These are phyloP conservation scores for Trichoderma sp. DNA, from an alignment of 2,329 filamentous ascomycete species.

Conservation along the genomic window DNA sequence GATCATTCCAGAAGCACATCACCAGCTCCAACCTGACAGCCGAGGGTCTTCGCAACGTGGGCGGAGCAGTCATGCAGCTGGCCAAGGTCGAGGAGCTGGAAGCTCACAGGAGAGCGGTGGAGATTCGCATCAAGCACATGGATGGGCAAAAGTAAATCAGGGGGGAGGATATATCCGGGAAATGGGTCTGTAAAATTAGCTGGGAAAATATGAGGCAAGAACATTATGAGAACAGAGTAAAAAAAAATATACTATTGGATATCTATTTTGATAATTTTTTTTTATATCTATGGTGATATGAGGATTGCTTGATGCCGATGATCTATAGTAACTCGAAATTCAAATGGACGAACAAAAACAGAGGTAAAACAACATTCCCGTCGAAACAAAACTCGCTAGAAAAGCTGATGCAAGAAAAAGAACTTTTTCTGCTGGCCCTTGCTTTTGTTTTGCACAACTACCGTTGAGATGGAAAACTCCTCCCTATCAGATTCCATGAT, in stretches of 20 bases:
- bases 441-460: neutral
- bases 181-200: constrained; percentile 1
- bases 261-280: neutral
- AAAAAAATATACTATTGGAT: neutral
- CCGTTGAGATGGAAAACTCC: neutral
- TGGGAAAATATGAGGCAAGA: neutral
- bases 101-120: constrained; percentile 84
- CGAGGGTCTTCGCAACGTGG: constrained; percentile 81
- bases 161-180: neutral
- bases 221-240: neutral
- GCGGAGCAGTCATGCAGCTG: constrained; percentile 87
- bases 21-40: constrained; percentile 88
- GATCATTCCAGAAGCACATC: constrained; percentile 96
- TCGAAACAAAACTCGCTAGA: neutral
- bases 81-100: constrained; percentile 93
- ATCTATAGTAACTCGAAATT: neutral
- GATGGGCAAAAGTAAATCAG: constrained; percentile 30
- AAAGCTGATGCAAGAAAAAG: neutral
- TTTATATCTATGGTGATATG: neutral
- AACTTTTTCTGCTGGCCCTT: neutral
- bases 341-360: neutral
- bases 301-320: constrained; percentile 6
- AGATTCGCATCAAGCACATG: constrained; percentile 68
- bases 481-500: neutral
- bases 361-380: neutral